phyloP scores from a whole-genome alignment of 1,284 basidiomycete genomes.

The Moesziomyces sp. region DNA sequence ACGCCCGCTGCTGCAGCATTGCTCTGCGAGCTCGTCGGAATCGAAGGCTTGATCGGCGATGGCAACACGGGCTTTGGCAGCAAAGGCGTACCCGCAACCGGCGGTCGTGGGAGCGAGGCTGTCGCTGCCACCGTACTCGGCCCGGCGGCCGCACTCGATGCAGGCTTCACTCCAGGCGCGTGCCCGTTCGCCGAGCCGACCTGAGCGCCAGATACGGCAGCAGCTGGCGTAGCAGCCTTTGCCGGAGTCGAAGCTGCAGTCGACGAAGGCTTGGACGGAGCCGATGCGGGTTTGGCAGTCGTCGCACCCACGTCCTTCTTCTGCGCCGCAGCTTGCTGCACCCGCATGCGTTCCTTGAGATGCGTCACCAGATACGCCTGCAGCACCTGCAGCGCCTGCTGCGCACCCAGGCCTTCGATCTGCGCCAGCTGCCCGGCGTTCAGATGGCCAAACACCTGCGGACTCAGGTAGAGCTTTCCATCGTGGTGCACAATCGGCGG shows the following conservation, averaged over 20 bases:
- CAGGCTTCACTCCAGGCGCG: conserved; percentile 13
- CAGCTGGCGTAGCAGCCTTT: background rate
- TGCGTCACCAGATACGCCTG: conserved; percentile 85
- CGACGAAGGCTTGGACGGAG: conserved; percentile 5
- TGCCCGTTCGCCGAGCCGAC: conserved; percentile 9
- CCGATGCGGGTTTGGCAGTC: conserved; percentile 6
- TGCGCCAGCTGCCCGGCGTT: conserved; percentile 78
- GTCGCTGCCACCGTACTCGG: conserved; percentile 7
- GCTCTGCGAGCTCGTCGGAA: conserved; percentile 15
- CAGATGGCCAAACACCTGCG: conserved; percentile 82
- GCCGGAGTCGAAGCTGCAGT: background rate
- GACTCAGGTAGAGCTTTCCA: conserved; percentile 83
- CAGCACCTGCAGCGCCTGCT: conserved; percentile 82
- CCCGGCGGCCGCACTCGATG: background rate
- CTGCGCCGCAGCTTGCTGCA: conserved; percentile 64
- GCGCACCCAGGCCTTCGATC: conserved; percentile 82
- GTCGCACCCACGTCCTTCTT: conserved; percentile 37
- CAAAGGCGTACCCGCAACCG: conserved; percentile 19
- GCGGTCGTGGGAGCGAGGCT: conserved; percentile 25
- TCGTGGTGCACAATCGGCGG: conserved; percentile 85
- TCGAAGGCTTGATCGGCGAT: conserved; percentile 29
- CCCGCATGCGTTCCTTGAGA: conserved; percentile 79
- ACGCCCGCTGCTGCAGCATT: background rate
- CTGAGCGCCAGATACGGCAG: background rate
- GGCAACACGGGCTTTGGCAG: conserved; percentile 40